phyloP scores from a whole-genome alignment of 345 rosid species.

The Populus euphratica region DNA sequence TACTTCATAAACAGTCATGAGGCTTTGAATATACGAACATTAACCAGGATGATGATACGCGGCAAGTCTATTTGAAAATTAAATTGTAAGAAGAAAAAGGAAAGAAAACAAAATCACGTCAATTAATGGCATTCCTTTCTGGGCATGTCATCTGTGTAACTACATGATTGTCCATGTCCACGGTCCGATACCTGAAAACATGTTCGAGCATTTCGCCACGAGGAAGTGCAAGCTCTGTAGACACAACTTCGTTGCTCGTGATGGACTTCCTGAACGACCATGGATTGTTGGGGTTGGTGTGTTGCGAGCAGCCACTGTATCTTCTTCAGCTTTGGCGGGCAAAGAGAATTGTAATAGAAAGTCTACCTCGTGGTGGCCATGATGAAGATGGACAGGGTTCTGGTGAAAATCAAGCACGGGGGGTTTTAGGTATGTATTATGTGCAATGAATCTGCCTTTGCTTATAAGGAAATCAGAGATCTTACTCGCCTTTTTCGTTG shows the following conservation, averaged over 20 bases:
- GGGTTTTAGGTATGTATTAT: not conserved
- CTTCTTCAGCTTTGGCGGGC: conserved; percentile 35
- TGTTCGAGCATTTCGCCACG: conserved; percentile 25
- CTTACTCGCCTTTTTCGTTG: not conserved
- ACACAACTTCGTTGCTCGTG: conserved; percentile 12
- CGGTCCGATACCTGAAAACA: conserved; percentile 28
- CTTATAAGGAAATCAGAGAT: not conserved
- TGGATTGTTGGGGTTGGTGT: conserved; percentile 18
- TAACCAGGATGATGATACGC: no score
- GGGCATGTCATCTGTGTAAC: conserved; percentile 27
- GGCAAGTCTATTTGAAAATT: no score
- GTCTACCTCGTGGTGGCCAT: conserved; percentile 24
- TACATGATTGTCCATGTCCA: conserved; percentile 21
- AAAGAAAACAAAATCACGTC: no score
- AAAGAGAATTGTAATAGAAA: conserved; percentile 26
- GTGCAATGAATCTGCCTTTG: not conserved
- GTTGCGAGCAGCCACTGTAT: conserved; percentile 17
- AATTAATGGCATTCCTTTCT: not conserved
- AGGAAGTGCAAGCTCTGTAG: conserved; percentile 23
- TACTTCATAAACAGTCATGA: no score
- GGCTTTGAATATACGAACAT: no score
- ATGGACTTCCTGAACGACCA: conserved; percentile 33
- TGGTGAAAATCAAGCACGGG: not conserved
- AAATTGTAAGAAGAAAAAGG: no score
- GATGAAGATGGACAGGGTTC: not conserved